These are phyloP conservation scores for Hemerocallis citrina DNA, from an alignment of 106 monocot species.

Conservation along the genomic window DNA sequence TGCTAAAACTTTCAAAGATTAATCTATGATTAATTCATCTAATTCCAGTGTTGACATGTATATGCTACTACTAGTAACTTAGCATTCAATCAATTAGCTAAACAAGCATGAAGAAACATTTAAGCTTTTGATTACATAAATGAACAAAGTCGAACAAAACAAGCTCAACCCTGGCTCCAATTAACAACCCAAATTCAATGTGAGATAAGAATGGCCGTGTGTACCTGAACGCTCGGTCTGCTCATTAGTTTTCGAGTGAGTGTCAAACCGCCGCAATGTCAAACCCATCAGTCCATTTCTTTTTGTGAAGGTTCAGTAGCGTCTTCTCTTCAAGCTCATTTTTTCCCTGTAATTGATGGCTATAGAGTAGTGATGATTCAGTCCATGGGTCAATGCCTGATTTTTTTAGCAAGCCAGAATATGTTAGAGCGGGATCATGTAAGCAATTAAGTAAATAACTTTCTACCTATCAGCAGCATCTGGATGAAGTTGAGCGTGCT, in stretches of 20 bases:
- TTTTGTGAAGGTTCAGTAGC: conserved; percentile 57
- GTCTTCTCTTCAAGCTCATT: conserved; percentile 71
- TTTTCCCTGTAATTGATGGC: conserved; percentile 58
- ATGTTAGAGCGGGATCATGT: neutral
- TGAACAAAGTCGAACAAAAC: too few relatives aligned
- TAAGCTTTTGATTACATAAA: too few relatives aligned
- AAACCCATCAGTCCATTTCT: conserved; percentile 67
- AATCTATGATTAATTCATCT: too few relatives aligned
- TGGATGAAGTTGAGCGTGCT: too few relatives aligned
- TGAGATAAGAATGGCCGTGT: too few relatives aligned
- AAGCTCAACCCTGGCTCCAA: too few relatives aligned
- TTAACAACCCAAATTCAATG: too few relatives aligned
- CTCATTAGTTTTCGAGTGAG: conserved; percentile 52
- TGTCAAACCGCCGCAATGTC: conserved; percentile 36
- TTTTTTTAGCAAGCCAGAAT: neutral
- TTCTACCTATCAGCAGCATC: neutral
- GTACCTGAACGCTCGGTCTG: conserved; percentile 53
- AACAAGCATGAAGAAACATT: too few relatives aligned
- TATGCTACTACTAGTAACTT: too few relatives aligned
- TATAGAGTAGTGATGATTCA: conserved; percentile 59
- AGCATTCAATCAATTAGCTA: too few relatives aligned
- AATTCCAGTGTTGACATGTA: too few relatives aligned
- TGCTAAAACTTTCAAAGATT: too few relatives aligned
- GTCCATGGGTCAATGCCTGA: conserved; percentile 52
- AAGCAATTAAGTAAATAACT: neutral